These are phyloP conservation scores for Fusarium chlamydosporum DNA, from an alignment of 2,329 filamentous ascomycete genomes.

Conservation along the genomic window DNA sequence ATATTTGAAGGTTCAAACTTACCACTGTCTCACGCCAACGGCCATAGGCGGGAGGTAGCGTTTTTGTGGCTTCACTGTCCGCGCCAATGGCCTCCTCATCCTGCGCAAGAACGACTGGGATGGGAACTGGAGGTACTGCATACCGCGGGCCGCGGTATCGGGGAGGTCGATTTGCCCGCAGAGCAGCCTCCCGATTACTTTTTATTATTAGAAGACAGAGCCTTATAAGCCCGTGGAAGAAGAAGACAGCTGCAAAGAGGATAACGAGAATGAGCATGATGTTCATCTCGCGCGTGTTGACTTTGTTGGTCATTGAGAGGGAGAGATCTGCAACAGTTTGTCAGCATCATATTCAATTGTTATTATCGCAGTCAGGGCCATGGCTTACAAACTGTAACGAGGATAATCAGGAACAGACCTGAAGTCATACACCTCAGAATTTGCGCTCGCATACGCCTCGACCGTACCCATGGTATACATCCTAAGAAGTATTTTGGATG, in stretches of 20 bases:
- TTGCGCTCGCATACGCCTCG: conserved; percentile 66
- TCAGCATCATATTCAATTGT: conserved; percentile 14
- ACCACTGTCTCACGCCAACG: conserved; percentile 87
- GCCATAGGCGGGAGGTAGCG: conserved; percentile 86
- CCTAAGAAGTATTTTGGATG: conserved; percentile 64
- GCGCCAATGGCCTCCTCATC: conserved; percentile 78
- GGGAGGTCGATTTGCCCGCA: conserved; percentile 53
- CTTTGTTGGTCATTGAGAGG: conserved; percentile 75
- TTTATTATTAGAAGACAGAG: conserved; percentile 76
- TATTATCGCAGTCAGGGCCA: background rate
- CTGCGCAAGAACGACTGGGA: conserved; percentile 79
- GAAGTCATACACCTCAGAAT: conserved; percentile 75
- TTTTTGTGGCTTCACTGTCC: conserved; percentile 68
- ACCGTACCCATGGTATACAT: conserved; percentile 70
- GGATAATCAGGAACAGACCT: conserved; percentile 70
- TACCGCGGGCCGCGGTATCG: conserved; percentile 73
- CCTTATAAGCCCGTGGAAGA: conserved; percentile 82
- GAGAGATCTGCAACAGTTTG: conserved; percentile 72
- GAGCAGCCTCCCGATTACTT: conserved; percentile 54
- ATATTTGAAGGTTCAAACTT: conserved; percentile 56
- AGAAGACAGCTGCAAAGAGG: conserved; percentile 80
- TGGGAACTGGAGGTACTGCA: conserved; percentile 78
- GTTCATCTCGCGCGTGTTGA: conserved; percentile 78
- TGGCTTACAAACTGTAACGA: conserved; percentile 76
- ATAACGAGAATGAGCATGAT: conserved; percentile 85